Evolutionary conservation across 345 rosid genomes (phyloP).

Genomic region (Boechera divaricarpa): DNA sequence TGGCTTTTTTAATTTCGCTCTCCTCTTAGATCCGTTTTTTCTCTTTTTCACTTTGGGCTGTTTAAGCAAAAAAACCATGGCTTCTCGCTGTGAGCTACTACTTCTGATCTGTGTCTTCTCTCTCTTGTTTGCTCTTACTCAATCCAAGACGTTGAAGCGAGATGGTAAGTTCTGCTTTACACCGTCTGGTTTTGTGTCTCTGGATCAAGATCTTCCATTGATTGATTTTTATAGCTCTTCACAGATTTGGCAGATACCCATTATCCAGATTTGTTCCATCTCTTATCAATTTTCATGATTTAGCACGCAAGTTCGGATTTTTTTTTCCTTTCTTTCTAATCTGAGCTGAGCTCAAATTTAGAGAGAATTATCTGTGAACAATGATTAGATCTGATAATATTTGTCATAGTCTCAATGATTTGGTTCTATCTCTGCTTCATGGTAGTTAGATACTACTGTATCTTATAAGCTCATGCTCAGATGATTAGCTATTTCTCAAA

Average conservation of each 20-base stretch:
- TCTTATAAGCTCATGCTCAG: slow-evolving; percentile 9
- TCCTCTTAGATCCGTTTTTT: slow-evolving; percentile 27
- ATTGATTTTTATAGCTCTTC: not conserved
- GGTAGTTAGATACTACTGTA: not conserved
- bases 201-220: slow-evolving; percentile 20
- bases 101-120: slow-evolving; percentile 40
- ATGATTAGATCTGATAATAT: slow-evolving; percentile 36
- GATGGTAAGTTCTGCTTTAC: slow-evolving; percentile 41
- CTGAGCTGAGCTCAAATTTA: slow-evolving; percentile 16
- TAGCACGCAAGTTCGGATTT: slow-evolving; percentile 9
- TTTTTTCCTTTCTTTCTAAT: not conserved
- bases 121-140: slow-evolving; percentile 27
- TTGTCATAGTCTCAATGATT: not conserved
- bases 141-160: slow-evolving; percentile 46
- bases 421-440: not conserved
- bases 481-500: not conserved
- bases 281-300: slow-evolving; percentile 8
- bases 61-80: slow-evolving; percentile 32
- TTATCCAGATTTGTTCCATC: not conserved
- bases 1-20: slow-evolving; percentile 25
- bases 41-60: slow-evolving; percentile 9
- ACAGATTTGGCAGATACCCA: slow-evolving; percentile 18
- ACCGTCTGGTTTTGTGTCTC: not conserved
- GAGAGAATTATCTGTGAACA: slow-evolving; percentile 8
- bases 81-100: slow-evolving; percentile 41